Conservation (phyloP, 2,329 filamentous ascomycete species). For the Mycosphaerella arachidis region DNA sequence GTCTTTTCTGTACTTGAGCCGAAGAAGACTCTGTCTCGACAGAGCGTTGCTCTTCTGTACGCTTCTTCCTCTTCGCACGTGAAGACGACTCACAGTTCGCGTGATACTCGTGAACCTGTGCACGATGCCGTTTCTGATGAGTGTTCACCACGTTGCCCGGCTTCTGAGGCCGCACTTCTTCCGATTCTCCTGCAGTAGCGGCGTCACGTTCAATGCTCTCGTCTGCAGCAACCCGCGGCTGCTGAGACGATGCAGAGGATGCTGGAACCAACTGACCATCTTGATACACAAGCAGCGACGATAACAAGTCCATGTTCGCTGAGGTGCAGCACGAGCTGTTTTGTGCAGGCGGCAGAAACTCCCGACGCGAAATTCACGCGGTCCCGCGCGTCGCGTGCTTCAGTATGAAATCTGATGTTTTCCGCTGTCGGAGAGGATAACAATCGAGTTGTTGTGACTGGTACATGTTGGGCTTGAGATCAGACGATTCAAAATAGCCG, state of each 20-base stretch:
- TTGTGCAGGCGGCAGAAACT: neutral
- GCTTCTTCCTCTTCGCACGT: neutral
- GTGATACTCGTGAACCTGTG: neutral
- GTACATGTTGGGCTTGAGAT: too few species aligned
- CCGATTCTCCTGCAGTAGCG: neutral
- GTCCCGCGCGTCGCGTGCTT: neutral
- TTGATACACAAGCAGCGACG: constrained; percentile 8
- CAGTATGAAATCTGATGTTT: too few species aligned
- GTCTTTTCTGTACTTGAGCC: neutral
- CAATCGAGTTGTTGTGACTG: too few species aligned
- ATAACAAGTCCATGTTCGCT: constrained; percentile 9
- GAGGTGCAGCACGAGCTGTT: neutral
- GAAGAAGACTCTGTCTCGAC: neutral
- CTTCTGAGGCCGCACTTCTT: neutral
- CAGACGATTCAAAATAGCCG: too few species aligned
- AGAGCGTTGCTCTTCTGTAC: neutral
- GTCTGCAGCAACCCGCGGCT: neutral
- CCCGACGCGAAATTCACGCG: neutral
- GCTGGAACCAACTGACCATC: constrained; percentile 17
- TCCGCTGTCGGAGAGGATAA: too few species aligned
- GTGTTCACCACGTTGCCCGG: neutral
- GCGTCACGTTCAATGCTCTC: neutral
- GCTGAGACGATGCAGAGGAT: constrained; percentile 4
- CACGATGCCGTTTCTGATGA: neutral
- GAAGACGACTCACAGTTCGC: neutral